Evolutionary conservation across 2,329 filamentous ascomycete species (phyloP).

Genomic region (Escovopsis weberi): DNA sequence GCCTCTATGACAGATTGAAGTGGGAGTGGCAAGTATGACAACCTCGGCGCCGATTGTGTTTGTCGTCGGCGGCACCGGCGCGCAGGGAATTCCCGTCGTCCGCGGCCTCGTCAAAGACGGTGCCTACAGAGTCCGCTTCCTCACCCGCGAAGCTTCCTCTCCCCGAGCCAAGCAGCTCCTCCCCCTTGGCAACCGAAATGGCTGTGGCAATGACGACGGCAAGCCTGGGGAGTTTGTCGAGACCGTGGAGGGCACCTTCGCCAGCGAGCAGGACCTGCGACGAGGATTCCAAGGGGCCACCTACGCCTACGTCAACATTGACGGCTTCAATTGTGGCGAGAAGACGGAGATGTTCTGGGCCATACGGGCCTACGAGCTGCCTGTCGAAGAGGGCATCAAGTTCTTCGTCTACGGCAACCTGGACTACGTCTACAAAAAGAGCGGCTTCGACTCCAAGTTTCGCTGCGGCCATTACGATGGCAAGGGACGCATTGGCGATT

Average conservation of each 20-base stretch:
- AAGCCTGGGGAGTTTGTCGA: slow-evolving; percentile 23
- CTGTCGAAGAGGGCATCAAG: slow-evolving; percentile 27
- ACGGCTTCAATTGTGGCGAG: slow-evolving; percentile 38
- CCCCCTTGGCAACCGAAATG: slow-evolving; percentile 13
- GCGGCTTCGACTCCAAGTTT: slow-evolving; percentile 29
- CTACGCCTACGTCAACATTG: slow-evolving; percentile 39
- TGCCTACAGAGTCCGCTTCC: slow-evolving; percentile 28
- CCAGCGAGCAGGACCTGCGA: slow-evolving; percentile 28
- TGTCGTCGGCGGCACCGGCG: slow-evolving; percentile 35
- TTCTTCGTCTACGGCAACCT: slow-evolving; percentile 34
- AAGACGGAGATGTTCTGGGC: slow-evolving; percentile 36
- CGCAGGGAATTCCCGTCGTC: slow-evolving; percentile 34
- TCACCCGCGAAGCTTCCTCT: slow-evolving; percentile 32
- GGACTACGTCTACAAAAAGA: slow-evolving; percentile 33
- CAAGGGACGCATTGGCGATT: slow-evolving; percentile 29
- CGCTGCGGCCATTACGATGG: slow-evolving; percentile 33
- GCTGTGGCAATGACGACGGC: too few species aligned
- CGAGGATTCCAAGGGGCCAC: slow-evolving; percentile 28
- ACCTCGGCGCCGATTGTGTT: slow-evolving; percentile 10
- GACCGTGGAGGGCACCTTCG: slow-evolving; percentile 31
- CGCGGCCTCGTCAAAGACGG: slow-evolving; percentile 25
- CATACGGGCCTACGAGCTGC: slow-evolving; percentile 25
- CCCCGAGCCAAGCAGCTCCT: slow-evolving; percentile 26
- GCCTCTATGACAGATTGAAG: too few species aligned
- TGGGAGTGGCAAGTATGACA: too few species aligned